Conservation (phyloP, 495 filamentous ascomycete species). For the Achaetomiella virescens region DNA sequence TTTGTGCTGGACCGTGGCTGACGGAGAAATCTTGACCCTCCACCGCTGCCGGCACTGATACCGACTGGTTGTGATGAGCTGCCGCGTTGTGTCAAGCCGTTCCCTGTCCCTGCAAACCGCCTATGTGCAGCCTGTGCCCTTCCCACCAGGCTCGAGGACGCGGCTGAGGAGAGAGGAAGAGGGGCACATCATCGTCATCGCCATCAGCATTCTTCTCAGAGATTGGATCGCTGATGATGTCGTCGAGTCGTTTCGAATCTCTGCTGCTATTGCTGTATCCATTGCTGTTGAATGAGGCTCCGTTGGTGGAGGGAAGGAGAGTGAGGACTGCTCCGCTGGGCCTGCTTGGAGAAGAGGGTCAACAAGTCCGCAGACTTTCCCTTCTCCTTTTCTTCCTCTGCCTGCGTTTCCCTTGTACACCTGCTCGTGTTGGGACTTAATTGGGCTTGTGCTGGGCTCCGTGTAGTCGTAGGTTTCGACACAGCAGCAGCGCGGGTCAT, state of each 20-base stretch:
- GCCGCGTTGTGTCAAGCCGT: background rate
- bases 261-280: background rate
- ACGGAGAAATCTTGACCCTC: conserved; percentile 37
- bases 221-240: conserved; percentile 46
- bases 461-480: conserved; percentile 20
- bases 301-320: background rate
- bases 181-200: conserved; percentile 42
- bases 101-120: conserved; percentile 28
- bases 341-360: conserved; percentile 49
- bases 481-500: conserved; percentile 20
- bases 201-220: conserved; percentile 18
- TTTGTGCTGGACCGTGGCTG: background rate
- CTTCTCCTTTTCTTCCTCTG: conserved; percentile 34
- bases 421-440: conserved; percentile 30
- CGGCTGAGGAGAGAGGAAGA: conserved; percentile 28
- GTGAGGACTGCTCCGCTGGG: conserved; percentile 33
- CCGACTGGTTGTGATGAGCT: no score
- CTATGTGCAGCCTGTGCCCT: conserved; percentile 36
- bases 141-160: conserved; percentile 37
- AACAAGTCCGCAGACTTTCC: conserved; percentile 43
- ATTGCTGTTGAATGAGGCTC: background rate
- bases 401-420: conserved; percentile 23
- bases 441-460: conserved; percentile 47
- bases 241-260: conserved; percentile 26
- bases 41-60: background rate